Base-by-base conservation (phyloP, 2,329 filamentous ascomycete genomes). In the Raffaelea albimanens region DNA sequence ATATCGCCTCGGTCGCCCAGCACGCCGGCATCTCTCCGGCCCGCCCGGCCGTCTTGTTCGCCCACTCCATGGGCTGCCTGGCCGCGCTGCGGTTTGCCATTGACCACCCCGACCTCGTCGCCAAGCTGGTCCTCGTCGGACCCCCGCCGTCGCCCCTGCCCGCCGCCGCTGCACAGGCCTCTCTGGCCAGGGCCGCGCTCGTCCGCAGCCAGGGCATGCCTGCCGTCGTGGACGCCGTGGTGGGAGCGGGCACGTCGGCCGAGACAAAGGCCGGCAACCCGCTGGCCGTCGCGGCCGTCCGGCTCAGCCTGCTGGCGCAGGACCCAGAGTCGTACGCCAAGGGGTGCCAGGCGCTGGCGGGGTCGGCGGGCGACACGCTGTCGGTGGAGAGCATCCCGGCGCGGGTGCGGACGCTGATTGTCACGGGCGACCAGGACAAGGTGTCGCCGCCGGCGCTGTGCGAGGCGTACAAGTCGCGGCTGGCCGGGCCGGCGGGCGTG, bases 371-470 rank as follows among this genome's bases (percentile, higher is more conserved):
- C 14, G 25, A 43, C 4, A 18, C 41, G 13, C 23, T 43, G 22
- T 5, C 7, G 14, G 11, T 43, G 14, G 29, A 43, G 14, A 11
- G 16, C 7, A 3, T 43, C 10, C 3, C 23, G 13, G 25, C 25
- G 25, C 25, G n/a, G n/a, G 40, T 25, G 21, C 40, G 23, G 14
- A 33, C 41, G 10, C 25, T 43, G 14, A 43, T 43, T 19, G 23
- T 43, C n/a, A 33, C 41, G 11, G 41, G 41, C n/a, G 41, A 31
- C 23, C 23, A 43, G 23, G 41, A 43, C 18, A 43, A 31, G n/a
- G 25, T 43, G 5, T 31, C 41, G 16, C 41, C 41, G 22, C 23
- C 41, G 5, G 22, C 41, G 14, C 25, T 43, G 14, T 31, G 22
- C 41, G n/a, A 43, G 23, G 5, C 7, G 14, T 43, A 43, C 25